phyloP scores from a whole-genome alignment of 441 rosid species.

The Syzygium syzygioides region DNA sequence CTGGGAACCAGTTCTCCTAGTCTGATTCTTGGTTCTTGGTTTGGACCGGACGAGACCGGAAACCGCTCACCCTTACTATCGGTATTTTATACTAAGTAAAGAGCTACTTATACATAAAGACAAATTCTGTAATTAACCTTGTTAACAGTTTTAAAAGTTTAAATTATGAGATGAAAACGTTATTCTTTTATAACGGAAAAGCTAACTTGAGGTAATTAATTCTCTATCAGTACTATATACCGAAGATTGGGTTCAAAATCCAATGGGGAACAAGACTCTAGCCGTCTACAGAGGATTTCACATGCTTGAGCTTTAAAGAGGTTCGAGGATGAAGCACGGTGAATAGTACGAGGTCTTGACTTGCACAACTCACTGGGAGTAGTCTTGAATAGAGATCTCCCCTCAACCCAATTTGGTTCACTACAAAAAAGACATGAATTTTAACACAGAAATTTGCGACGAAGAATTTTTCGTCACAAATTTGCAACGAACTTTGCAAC shows the following conservation, averaged over 20 bases:
- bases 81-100: fast-evolving
- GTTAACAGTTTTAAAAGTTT: background rate
- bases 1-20: too few relatives aligned
- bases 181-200: fast-evolving
- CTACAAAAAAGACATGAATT: too few relatives aligned
- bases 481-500: too few relatives aligned
- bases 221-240: too few relatives aligned
- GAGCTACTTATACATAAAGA: background rate
- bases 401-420: background rate
- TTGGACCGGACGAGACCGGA: too few relatives aligned
- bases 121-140: background rate
- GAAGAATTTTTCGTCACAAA: too few relatives aligned
- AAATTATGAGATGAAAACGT: fast-evolving
- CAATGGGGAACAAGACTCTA: background rate
- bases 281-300: background rate
- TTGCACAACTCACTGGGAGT: background rate
- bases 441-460: too few relatives aligned
- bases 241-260: background rate
- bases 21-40: too few relatives aligned
- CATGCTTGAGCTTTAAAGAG: background rate
- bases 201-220: background rate
- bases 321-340: background rate
- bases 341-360: background rate
- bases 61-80: background rate
- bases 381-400: background rate